Conservation (phyloP, 2,329 filamentous ascomycete genomes). For the Botrytis medusae region DNA sequence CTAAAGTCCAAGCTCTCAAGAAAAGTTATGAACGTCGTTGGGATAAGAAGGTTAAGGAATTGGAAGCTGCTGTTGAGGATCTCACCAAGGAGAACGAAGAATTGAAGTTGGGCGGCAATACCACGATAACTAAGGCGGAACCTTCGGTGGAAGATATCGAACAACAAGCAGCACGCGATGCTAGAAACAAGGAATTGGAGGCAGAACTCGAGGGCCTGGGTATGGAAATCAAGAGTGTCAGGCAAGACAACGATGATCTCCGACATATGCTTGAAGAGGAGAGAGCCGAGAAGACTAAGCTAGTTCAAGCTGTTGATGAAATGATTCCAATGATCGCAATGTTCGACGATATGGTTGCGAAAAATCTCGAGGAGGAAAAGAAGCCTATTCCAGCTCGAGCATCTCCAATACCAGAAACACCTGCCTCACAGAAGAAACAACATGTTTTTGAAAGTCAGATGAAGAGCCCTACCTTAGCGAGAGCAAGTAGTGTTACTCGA, state of each 20-base stretch:
- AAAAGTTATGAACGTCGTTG: constrained; percentile 81
- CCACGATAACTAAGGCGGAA: constrained; percentile 59
- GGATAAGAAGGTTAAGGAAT: constrained; percentile 81
- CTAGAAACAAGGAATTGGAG: constrained; percentile 78
- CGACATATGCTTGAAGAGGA: constrained; percentile 68
- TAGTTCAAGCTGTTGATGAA: constrained; percentile 79
- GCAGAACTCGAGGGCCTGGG: constrained; percentile 69
- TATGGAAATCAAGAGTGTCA: constrained; percentile 68
- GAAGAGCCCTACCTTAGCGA: constrained; percentile 34
- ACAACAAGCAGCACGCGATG: constrained; percentile 69
- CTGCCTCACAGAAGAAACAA: constrained; percentile 25
- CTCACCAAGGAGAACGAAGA: constrained; percentile 73
- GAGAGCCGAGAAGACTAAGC: constrained; percentile 78
- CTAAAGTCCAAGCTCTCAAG: constrained; percentile 88
- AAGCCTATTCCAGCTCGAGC: neutral
- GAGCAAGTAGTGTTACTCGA: constrained; percentile 56
- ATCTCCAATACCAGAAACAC: constrained; percentile 33
- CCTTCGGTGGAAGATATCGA: constrained; percentile 51
- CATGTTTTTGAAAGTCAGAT: constrained; percentile 30
- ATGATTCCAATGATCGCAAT: constrained; percentile 69
- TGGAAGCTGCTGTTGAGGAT: constrained; percentile 70
- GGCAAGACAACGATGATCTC: constrained; percentile 67
- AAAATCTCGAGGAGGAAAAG: constrained; percentile 29
- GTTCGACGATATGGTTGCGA: constrained; percentile 40
- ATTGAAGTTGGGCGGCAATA: constrained; percentile 59